Evolutionary conservation across 23 red algal species (phyloP).

Genomic region (Gracilaria gracilis): DNA sequence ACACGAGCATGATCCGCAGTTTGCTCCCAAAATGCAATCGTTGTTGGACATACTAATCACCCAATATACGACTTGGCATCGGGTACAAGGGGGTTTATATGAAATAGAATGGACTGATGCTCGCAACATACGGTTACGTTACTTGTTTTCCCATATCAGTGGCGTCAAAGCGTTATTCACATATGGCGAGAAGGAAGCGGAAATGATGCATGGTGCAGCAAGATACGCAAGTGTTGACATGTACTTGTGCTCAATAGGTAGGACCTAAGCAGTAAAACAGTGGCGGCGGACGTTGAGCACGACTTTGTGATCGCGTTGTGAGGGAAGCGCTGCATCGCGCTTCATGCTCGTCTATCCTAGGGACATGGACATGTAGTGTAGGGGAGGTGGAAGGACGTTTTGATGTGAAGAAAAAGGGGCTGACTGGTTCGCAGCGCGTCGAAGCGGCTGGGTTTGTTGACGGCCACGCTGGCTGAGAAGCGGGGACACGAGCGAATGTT

Average conservation of each 20-base stretch:
- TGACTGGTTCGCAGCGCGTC: too few species aligned
- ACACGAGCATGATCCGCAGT: too few species aligned
- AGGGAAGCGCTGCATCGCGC: not conserved
- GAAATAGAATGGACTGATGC: not conserved
- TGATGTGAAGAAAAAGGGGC: not conserved
- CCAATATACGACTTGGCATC: conserved; percentile 27
- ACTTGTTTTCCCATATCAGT: conserved; percentile 10
- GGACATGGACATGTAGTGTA: too few species aligned
- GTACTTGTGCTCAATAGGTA: not conserved
- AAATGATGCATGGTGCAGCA: not conserved
- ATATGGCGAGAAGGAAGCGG: not conserved
- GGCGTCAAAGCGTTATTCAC: conserved; percentile 16
- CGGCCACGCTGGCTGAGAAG: too few species aligned
- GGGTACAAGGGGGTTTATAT: not conserved
- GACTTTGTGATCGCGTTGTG: not conserved
- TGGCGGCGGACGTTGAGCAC: not conserved
- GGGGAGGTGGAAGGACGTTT: conserved; percentile 9
- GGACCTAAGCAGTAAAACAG: not conserved
- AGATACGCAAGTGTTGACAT: not conserved
- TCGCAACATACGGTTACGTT: not conserved
- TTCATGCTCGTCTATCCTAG: conserved; percentile 39
- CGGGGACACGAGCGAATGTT: too few species aligned
- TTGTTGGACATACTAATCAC: conserved; percentile 6
- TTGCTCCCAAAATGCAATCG: too few species aligned
- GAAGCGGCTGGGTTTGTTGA: too few species aligned